phyloP scores from a whole-genome alignment of 2,329 filamentous ascomycete species.

The Nemania serpens region DNA sequence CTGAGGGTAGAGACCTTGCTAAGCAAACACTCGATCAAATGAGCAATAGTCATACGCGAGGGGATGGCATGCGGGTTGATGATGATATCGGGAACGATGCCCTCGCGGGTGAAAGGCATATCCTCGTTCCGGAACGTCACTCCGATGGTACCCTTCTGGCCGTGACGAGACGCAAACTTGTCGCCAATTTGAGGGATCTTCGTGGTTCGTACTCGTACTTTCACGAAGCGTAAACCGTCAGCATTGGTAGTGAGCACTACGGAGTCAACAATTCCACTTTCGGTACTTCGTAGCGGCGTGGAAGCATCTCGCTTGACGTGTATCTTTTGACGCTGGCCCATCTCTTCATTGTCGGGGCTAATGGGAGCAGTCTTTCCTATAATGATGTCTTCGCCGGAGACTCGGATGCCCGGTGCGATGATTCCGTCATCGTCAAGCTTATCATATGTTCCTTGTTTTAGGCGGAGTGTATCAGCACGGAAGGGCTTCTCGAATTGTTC shows the following conservation, averaged over 20 bases:
- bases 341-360: constrained; percentile 87
- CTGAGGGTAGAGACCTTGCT: constrained; percentile 94
- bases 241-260: constrained; percentile 94
- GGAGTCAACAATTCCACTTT: constrained; percentile 94
- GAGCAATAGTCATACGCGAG: constrained; percentile 99
- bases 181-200: constrained; percentile 99
- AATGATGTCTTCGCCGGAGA: constrained; percentile 97
- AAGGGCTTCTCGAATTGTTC: constrained; percentile 96
- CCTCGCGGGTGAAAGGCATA: constrained; percentile 95
- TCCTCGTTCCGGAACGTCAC: constrained; percentile 97
- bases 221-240: constrained; percentile 93
- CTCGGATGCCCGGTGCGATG: constrained; percentile 88
- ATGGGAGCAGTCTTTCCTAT: constrained; percentile 98
- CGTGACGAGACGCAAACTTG: constrained; percentile 98
- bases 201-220: constrained; percentile 94
- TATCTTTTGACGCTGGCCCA: constrained; percentile 86
- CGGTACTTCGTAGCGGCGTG: constrained; percentile 90
- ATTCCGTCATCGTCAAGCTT: constrained; percentile 98
- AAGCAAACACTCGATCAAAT: constrained; percentile 98
- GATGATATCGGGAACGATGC: constrained; percentile 91
- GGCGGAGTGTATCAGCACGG: constrained; percentile 81
- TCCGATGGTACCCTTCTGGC: constrained; percentile 98
- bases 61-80: constrained; percentile 99
- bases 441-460: constrained; percentile 96
- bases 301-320: constrained; percentile 96